Evolutionary conservation across 2,329 filamentous ascomycete genomes (phyloP), one percentile per base, ranked within the genome.

Genomic region (Remersonia thermophila): DNA sequence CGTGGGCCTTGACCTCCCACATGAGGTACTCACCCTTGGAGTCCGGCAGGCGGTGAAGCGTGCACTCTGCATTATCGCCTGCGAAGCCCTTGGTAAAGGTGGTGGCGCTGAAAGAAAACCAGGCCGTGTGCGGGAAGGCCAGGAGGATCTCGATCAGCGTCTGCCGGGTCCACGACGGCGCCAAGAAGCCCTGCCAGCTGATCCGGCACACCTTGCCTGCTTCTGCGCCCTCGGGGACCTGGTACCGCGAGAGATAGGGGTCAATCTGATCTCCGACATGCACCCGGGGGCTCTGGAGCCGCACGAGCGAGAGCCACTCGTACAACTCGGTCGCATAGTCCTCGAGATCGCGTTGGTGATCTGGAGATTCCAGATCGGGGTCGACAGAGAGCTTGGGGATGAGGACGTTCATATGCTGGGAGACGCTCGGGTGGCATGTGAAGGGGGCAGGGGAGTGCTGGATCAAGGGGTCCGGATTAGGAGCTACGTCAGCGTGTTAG

Each of bases 221-320:
- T 3, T 47, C 47, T 2, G 45, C 18, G 4, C 53, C 53, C 2
- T 60, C 59, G 2, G 80, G 78, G 1, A 73, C 61, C 9, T 61
- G 55, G 53, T 89, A 89, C 15, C 77, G 69, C 17, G 75, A 80
- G 3, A 91, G 59, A 50, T 79, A 83, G 0, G 72, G 60, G 55
- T 89, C 79, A 23, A 85, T 67, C 4, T 51, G 53, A 54, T 87
- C 80, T 8, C 52, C 53, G 3, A 58, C 53, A 9, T 56, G 49
- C 13, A 87, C 53, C 16, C 82, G 66, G n/a, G 78, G 73, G 38
- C 80, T 84, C 8, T 65, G 59, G 1, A 86, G 63, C 9, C 70
- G 66, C 4, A 79, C 53, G n/a, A 93, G 43, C 7, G 77, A 77
- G 1, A 89, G 52, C 77, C 80, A 91, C 57, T 91, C 83, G 45